phyloP scores from a whole-genome alignment of 805 yeast species.

The Yamadazyma phyllophila region DNA sequence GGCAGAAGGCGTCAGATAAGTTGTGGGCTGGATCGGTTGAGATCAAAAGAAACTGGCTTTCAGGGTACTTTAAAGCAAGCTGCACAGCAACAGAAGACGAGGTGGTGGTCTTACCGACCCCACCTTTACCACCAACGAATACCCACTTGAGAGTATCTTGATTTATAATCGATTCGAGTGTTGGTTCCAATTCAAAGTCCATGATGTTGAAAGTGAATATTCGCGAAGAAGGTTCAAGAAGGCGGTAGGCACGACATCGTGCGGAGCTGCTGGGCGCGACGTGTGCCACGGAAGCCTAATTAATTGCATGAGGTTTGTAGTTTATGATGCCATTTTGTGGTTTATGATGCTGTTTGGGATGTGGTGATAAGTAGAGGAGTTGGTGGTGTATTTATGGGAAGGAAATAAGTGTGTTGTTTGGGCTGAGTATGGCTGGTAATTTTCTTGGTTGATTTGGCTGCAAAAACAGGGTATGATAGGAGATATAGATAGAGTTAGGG shows the following conservation, averaged over 20 bases:
- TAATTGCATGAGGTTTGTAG: no score
- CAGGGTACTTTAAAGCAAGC: slow-evolving; percentile 78
- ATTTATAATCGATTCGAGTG: slow-evolving; percentile 59
- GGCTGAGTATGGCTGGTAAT: no score
- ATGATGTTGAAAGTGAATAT: slow-evolving; percentile 16
- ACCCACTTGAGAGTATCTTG: slow-evolving; percentile 86
- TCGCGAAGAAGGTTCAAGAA: neutral
- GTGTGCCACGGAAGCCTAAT: neutral
- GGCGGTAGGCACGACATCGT: neutral
- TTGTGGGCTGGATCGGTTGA: slow-evolving; percentile 99
- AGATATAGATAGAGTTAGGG: no score
- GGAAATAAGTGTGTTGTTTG: no score
- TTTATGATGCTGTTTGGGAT: no score
- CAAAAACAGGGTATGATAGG: no score
- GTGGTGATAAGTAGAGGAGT: no score
- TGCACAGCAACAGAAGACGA: slow-evolving; percentile 95
- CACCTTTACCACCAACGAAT: slow-evolving; percentile 99
- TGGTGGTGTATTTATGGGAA: no score
- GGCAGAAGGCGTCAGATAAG: slow-evolving; percentile 96
- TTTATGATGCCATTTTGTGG: no score
- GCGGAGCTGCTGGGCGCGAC: neutral
- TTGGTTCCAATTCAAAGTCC: slow-evolving; percentile 71
- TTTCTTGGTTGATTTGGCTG: no score
- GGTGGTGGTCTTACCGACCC: slow-evolving; percentile 98
- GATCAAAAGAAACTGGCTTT: slow-evolving; percentile 78